Base-by-base conservation (phyloP, 73 alveolate species). In the Tetrahymena thermophila region DNA sequence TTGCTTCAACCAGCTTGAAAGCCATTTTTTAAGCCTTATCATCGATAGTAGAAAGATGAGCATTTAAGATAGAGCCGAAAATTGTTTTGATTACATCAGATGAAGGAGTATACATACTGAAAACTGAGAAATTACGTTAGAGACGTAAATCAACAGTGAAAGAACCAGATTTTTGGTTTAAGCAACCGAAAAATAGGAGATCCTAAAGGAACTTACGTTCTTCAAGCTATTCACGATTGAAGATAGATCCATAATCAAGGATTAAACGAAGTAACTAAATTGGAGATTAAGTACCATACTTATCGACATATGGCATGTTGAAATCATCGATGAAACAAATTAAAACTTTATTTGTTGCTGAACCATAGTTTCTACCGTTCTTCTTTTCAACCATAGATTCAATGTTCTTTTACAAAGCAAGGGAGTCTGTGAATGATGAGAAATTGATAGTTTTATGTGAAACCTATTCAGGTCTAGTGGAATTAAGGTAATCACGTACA, bases 301-400 rank as follows among this genome's bases (percentile, higher is more conserved):
- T 99, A 96, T 99, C 99, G 37, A 99, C 99, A 93, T 98, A 98
- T n/a, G 99, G 99, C 99, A 99, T 99, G 97, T 99, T 99, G 96
- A 99, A 94, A 95, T 99, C 99, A 96, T 99, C 99, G 96, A 99
- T 98, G 99, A 99, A 99, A 97, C 98, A 99, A 96, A 99, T 99
- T 89, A 99, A 97, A 89, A 96, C 98, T 93, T 99, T 99, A 96
- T 98, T 98, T 94, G 99, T 99, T 85, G 99, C 99, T 93, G 99
- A 99, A 43, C 99, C 99, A 96, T 94, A 99, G 94, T 98, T 98
- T 93, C 98, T 98, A 93, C 99, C 99, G 56, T 99, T 97, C 96
- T 99, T 98, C 98, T 98, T 98, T 94, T 99, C 99, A 31, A 98
- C 99, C 96, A 98, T 98, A 84, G 99, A 94, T 94, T 99, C 99